A percentile compares a stretch with the other conserved stretches of the same genome.
Conservation (phyloP, 2,329 filamentous ascomycete species). For the Fusarium pseudonygamai region DNA sequence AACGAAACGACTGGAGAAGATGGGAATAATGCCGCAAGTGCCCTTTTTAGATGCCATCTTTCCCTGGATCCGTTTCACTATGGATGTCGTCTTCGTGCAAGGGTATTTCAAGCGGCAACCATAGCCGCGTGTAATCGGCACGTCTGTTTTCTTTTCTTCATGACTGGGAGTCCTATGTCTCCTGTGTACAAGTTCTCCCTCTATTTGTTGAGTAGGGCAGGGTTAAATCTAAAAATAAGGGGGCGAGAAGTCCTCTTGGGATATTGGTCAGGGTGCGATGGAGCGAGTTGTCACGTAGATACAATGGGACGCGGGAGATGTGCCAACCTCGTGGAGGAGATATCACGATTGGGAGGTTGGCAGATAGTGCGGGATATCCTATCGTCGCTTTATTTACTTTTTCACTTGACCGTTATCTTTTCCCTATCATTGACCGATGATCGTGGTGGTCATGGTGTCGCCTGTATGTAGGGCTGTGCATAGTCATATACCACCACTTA, state of each 20-base stretch:
- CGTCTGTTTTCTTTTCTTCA: constrained; percentile 37
- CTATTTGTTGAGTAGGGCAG: constrained; percentile 1
- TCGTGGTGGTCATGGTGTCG: constrained; percentile 34
- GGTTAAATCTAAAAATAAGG: constrained; percentile 33
- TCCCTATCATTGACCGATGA: constrained; percentile 32
- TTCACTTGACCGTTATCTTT: constrained; percentile 41
- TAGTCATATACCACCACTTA: constrained; percentile 43
- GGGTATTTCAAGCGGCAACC: constrained; percentile 14
- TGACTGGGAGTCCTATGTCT: constrained; percentile 32
- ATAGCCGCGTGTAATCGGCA: constrained; percentile 37
- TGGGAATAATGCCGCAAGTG: constrained; percentile 26
- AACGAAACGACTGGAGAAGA: constrained; percentile 42
- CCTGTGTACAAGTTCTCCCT: constrained; percentile 39
- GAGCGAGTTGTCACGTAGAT: constrained; percentile 33
- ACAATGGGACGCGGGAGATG: constrained; percentile 6
- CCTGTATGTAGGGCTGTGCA: constrained; percentile 46
- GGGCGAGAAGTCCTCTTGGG: constrained; percentile 33
- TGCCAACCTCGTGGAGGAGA: constrained; percentile 22
- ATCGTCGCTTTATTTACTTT: constrained; percentile 46
- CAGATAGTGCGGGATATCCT: constrained; percentile 39
- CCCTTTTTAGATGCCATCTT: constrained; percentile 16
- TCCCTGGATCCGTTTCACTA: not conserved
- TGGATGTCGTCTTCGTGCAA: constrained; percentile 10
- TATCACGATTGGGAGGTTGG: constrained; percentile 28
- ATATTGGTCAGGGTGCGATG: constrained; percentile 32